Base-by-base conservation (phyloP, 176 grass and related monocot genomes). In the Triticum monococcum region DNA sequence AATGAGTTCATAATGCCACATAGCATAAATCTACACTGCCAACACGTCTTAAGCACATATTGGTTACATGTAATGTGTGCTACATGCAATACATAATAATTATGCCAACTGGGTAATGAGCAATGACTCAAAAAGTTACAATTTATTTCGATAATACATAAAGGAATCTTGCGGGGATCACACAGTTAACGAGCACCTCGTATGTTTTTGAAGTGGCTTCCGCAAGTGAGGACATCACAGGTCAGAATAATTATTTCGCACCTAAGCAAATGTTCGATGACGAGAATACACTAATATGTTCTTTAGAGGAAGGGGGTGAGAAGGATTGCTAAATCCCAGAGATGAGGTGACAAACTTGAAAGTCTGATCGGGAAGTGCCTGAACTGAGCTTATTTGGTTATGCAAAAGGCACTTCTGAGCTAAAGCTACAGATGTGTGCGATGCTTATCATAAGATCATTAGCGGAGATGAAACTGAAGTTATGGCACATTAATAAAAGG, bases 381-480 rank as follows among this genome's bases (percentile, higher is more conserved):
- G 45, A 72, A 72, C 26, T 72, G 28, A 79, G 7, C 65, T 70
- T 33, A 69, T 82, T 63, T 52, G 38, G 28, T 83, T 62, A 68
- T 78, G 25, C 40, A 25, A 80, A 46, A 18, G 54, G 30, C 36
- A 72, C 8, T 80, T 73, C n/a, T 28, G 9, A 75, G 18, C 68
- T 52, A 65, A 81, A 74, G 12, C 41, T 35, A 62, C 52, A 65
- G 12, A 50, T 50, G 3, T 1, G 10, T 36, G 28, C 14, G 31
- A 68, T 64, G 64, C 64, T 84, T 84, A 77, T 52, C 28, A 3
- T 52, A 81, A 86, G 52, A 48, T 66, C 48, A 78, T 45, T 78
- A 50, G 24, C 40, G 64, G 48, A 60, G 71, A 59, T 68, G 57
- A 77, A 71, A 77, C 66, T 41, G 60, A 77, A 65, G 41, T 76